Evolutionary conservation across 139 green algal species (phyloP).

Genomic region (Spirogloea muscicola): DNA sequence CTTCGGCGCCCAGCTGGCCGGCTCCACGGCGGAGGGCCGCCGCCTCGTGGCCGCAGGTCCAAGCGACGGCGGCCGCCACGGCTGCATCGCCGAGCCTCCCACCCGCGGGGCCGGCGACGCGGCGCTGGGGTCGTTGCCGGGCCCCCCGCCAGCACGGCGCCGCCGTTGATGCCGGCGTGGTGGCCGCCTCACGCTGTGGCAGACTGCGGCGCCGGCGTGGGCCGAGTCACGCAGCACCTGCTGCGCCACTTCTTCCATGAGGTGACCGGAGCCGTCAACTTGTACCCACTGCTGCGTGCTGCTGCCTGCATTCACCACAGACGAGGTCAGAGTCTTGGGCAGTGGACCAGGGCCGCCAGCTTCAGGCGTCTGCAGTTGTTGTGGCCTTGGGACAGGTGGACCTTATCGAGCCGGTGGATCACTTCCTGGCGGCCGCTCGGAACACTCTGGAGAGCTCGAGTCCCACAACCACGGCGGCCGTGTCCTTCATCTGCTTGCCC

Average conservation of each 20-base stretch:
- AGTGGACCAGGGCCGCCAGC: no score
- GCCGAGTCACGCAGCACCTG: constrained; percentile 78
- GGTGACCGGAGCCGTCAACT: constrained; percentile 46
- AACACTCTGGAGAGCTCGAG: neutral
- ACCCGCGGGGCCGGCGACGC: no score
- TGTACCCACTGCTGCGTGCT: no score
- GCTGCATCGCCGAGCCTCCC: no score
- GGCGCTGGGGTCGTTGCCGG: no score
- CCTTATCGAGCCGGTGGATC: constrained; percentile 68
- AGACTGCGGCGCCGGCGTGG: constrained; percentile 92
- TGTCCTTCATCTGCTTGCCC: constrained; percentile 38
- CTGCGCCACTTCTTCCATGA: constrained; percentile 79
- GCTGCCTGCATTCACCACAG: no score
- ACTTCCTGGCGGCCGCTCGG: constrained; percentile 30
- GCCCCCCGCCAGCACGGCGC: no score
- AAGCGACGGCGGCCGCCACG: no score
- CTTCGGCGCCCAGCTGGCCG: constrained; percentile 8
- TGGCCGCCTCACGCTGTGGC: no score
- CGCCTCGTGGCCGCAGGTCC: constrained; percentile 2
- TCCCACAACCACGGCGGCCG: constrained; percentile 10
- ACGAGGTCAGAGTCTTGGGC: no score
- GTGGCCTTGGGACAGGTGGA: constrained; percentile 61
- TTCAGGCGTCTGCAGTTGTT: no score
- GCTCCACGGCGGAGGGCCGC: neutral
- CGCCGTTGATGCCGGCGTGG: no score